phyloP scores from a whole-genome alignment of 305 asterid genomes.

The Petunia hybrid region DNA sequence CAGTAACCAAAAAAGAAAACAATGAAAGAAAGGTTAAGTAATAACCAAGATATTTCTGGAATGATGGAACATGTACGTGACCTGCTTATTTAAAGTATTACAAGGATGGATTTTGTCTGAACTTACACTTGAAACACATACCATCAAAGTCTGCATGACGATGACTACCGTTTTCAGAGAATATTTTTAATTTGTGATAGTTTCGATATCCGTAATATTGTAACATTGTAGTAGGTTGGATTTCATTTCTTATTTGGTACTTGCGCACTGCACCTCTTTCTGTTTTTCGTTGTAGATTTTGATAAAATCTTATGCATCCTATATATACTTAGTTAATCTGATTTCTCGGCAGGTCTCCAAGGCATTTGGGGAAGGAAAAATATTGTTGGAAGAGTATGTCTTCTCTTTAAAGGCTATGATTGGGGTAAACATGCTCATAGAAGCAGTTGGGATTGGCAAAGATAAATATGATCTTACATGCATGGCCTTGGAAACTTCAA shows the following conservation, averaged over 20 bases:
- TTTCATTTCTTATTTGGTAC: slow-evolving; percentile 25
- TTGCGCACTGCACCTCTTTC: neutral
- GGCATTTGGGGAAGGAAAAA: slow-evolving; percentile 60
- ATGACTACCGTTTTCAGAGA: neutral
- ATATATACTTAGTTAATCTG: slow-evolving; percentile 20
- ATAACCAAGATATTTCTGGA: slow-evolving; percentile 9
- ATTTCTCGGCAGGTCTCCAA: slow-evolving; percentile 54
- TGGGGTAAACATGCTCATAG: slow-evolving; percentile 57
- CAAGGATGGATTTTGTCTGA: slow-evolving; percentile 25
- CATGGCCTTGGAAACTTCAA: slow-evolving; percentile 55
- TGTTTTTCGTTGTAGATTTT: neutral
- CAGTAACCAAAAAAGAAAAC: neutral
- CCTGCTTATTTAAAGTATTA: neutral
- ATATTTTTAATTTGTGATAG: neutral
- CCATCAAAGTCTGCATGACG: slow-evolving; percentile 6
- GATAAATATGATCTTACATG: slow-evolving; percentile 73
- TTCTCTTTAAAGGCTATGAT: slow-evolving; percentile 58
- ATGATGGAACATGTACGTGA: neutral
- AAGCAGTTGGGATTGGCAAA: slow-evolving; percentile 70
- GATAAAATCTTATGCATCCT: neutral
- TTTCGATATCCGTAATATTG: neutral
- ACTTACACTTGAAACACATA: slow-evolving; percentile 24
- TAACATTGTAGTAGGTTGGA: slow-evolving; percentile 11
- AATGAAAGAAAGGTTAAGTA: neutral
- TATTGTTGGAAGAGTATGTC: slow-evolving; percentile 58